These are phyloP conservation scores for Forsythia viridissima DNA, from an alignment of 257 asterid species.

Conservation along the genomic window DNA sequence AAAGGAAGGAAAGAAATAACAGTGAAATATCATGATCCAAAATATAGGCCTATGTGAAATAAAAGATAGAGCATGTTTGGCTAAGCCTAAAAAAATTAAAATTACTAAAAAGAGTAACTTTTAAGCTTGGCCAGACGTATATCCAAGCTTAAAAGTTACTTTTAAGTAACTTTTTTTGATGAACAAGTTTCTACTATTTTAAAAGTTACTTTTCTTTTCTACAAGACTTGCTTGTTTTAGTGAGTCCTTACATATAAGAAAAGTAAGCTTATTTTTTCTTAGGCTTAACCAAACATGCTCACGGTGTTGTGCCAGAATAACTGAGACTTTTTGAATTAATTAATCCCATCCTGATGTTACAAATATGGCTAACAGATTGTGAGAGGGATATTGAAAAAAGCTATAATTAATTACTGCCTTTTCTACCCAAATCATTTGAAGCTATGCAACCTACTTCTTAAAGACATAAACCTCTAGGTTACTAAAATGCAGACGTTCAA, in stretches of 20 bases:
- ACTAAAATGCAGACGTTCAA: background rate
- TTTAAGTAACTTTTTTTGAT: background rate
- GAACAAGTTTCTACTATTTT: background rate
- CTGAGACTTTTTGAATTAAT: background rate
- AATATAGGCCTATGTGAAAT: background rate
- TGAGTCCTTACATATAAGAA: background rate
- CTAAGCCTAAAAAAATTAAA: background rate
- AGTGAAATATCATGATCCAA: background rate
- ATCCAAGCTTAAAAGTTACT: background rate
- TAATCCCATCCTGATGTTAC: background rate
- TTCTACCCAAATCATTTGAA: background rate
- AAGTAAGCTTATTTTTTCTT: background rate
- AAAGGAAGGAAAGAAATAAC: background rate
- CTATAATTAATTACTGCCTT: background rate
- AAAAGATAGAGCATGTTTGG: background rate
- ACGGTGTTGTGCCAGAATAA: background rate
- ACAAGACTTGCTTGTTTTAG: background rate
- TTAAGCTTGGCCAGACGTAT: no score
- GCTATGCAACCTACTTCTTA: background rate
- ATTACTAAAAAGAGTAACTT: background rate
- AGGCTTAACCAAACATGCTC: background rate
- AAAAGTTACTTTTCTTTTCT: background rate
- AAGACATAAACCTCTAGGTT: background rate
- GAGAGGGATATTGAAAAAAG: background rate
- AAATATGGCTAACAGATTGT: background rate